Percentiles rank a stretch among this genome's conserved stretches.
These are phyloP conservation scores for Aspergillus funiculosus DNA, from an alignment of 495 filamentous ascomycete genomes.

Conservation along the genomic window DNA sequence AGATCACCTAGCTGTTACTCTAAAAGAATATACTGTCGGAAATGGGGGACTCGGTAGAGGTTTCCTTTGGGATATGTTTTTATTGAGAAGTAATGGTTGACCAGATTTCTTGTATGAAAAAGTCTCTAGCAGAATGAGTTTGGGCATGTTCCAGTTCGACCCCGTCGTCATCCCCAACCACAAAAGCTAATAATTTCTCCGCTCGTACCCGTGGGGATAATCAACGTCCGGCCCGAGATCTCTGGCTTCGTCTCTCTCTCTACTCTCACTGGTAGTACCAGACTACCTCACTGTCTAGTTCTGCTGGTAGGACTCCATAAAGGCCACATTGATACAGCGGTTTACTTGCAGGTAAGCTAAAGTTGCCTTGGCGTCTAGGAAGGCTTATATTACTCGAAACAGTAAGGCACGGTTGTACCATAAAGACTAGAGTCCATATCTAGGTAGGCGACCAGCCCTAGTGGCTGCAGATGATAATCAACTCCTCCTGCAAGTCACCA, in stretches of 20 bases:
- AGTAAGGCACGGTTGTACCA: not conserved
- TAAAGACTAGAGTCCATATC: constrained; percentile 6
- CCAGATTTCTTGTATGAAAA: no score
- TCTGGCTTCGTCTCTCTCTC: no score
- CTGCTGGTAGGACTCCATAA: not conserved
- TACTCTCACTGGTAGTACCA: no score
- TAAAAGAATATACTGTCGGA: constrained; percentile 9
- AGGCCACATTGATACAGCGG: constrained; percentile 2
- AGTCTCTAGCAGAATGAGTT: no score
- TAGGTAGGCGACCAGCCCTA: constrained; percentile 14
- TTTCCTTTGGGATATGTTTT: no score
- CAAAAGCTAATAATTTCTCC: constrained; percentile 6
- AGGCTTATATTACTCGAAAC: not conserved
- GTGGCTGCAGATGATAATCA: constrained; percentile 22
- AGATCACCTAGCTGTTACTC: not conserved
- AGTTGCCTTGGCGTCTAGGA: constrained; percentile 4
- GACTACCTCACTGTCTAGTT: not conserved
- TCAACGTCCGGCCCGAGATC: constrained; percentile 18
- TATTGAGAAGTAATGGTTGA: no score
- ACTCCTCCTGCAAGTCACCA: constrained; percentile 20
- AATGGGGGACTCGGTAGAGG: no score
- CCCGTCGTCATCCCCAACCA: no score
- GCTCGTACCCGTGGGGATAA: not conserved
- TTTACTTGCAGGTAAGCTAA: constrained; percentile 15
- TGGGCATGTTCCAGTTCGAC: no score